Conservation (phyloP, 306 rosid species). For the Alnus glutinosa region DNA sequence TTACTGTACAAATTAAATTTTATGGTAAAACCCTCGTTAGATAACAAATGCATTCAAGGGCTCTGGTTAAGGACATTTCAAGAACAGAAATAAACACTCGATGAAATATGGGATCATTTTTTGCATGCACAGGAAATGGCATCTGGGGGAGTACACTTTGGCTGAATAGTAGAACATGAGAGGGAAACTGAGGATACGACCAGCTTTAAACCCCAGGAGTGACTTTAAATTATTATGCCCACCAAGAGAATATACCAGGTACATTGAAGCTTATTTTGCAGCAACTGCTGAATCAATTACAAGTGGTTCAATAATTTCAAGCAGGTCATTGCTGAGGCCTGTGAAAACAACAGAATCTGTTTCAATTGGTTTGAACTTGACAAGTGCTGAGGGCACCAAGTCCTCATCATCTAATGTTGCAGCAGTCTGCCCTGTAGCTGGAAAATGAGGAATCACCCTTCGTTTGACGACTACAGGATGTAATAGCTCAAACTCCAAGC, state of each 20-base stretch:
- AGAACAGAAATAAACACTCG: neutral
- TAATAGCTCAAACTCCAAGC: constrained; percentile 78
- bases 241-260: neutral
- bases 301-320: constrained; percentile 87
- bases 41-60: neutral
- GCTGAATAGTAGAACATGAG: constrained; percentile 22
- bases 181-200: neutral
- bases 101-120: neutral
- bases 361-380: constrained; percentile 88
- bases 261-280: constrained; percentile 23
- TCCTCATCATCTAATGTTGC: constrained; percentile 78
- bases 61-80: neutral
- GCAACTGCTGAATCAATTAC: constrained; percentile 43
- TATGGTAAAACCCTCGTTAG: neutral
- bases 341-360: constrained; percentile 84
- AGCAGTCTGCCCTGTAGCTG: constrained; percentile 50
- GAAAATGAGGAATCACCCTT: constrained; percentile 66
- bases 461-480: constrained; percentile 69
- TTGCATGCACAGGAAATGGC: neutral
- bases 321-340: constrained; percentile 79
- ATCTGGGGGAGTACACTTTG: neutral
- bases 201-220: neutral
- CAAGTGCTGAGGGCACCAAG: constrained; percentile 85
- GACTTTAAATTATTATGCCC: neutral
- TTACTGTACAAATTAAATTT: neutral